Conservation (phyloP, 495 filamentous ascomycete genomes). For the Aspergillus homomorphus region DNA sequence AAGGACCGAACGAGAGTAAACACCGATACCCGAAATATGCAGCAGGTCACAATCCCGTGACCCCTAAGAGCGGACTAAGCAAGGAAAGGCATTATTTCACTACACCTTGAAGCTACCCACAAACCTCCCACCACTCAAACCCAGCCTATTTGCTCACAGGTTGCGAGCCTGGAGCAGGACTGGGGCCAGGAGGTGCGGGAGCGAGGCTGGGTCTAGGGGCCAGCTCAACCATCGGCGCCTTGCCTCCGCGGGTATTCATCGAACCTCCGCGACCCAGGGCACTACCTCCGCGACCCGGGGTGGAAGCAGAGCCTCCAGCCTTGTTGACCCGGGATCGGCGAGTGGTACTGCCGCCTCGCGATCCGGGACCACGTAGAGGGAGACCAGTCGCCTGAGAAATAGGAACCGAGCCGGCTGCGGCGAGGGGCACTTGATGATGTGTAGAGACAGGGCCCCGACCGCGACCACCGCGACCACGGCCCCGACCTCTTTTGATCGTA, state of each 20-base stretch:
- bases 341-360: conserved; percentile 69
- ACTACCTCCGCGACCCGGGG: conserved; percentile 32
- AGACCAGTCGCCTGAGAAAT: conserved; percentile 47
- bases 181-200: conserved; percentile 28
- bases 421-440: conserved; percentile 38
- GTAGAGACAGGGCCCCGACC: conserved; percentile 40
- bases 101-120: too few species aligned
- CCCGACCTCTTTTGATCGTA: conserved; percentile 73
- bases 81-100: conserved; percentile 13
- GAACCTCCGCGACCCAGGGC: conserved; percentile 32
- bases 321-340: conserved; percentile 81
- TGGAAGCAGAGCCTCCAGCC: conserved; percentile 39
- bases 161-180: conserved; percentile 29
- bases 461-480: conserved; percentile 61
- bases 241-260: conserved; percentile 30
- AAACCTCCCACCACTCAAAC: too few species aligned
- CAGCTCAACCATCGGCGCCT: conserved; percentile 32
- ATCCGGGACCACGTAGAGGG: conserved; percentile 67
- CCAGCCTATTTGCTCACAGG: conserved; percentile 33
- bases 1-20: not conserved
- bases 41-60: not conserved
- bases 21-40: not conserved
- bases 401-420: conserved; percentile 38
- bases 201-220: conserved; percentile 25
- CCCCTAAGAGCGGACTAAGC: not conserved